Evolutionary conservation across 805 yeast genomes (phyloP), one percentile per base, ranked within the genome.

Genomic region (Nakazawaea molendinolei): DNA sequence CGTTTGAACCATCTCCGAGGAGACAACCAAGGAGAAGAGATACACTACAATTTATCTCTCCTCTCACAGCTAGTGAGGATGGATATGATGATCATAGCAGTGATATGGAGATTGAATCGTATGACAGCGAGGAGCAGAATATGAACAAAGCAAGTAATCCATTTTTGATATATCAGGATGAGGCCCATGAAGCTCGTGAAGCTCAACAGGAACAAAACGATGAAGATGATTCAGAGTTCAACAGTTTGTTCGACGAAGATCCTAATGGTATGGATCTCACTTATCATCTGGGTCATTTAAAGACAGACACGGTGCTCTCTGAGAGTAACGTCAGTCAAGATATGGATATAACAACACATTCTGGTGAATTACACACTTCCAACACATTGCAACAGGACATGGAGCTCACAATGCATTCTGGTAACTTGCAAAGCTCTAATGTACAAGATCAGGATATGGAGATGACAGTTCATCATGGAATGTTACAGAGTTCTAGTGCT

Each of bases 11-110:
- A 17, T 33, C 41, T 8, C 38, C 41, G 3, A 39, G 20, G 12
- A 46, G 45, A 40, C 42, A 34, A 28, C 54, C 57, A 7, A 44
- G 53, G 27, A 49, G 58, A 47, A 35, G 57, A 26, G 58, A 50
- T 19, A 44, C 49, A 7, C 31, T 50, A 10, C 51, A 60, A 33
- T 55, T 61, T 25, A 50, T 56, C 9, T 60, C 66, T 4, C 39
- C 40, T 15, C 14, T 31, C 13, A 23, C 25, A 10, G 27, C 18
- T 7, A 31, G 28, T 5, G 23, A 28, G 12, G 31, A 31, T 15
- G 38, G 26, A 13, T n/a, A 18, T 15, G 36, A 30, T 9, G 33
- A 38, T 18, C 37, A 52, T 25, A 53, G 60, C 30, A 53, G 60
- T 7, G 63, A 36, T 29, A 28, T 29, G 28, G 44, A 40, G 5